These are phyloP conservation scores for Albugo candida DNA, from an alignment of 352 stramenopile genomes.

Conservation along the genomic window DNA sequence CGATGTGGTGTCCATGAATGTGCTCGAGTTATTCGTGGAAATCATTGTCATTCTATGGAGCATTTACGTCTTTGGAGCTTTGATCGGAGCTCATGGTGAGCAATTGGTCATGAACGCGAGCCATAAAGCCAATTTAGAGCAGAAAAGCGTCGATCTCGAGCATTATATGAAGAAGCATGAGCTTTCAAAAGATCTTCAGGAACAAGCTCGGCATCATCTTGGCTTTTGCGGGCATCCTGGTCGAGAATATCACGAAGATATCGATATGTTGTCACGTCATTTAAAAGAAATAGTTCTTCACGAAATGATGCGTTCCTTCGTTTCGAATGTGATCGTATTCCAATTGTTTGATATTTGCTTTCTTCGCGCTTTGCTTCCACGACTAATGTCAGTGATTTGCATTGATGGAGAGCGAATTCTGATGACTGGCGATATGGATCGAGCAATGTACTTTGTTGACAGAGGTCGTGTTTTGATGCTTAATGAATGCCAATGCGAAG, in stretches of 20 bases:
- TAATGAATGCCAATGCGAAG: slow-evolving; percentile 20
- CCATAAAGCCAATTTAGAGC: slow-evolving; percentile 33
- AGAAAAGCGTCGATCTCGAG: slow-evolving; percentile 39
- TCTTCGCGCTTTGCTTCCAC: slow-evolving; percentile 27
- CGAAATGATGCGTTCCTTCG: slow-evolving; percentile 26
- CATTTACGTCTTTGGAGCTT: slow-evolving; percentile 52
- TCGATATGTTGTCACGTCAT: slow-evolving; percentile 21
- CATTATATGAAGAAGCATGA: slow-evolving; percentile 52
- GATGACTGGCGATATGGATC: slow-evolving; percentile 48
- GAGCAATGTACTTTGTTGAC: slow-evolving; percentile 65
- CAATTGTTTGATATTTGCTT: slow-evolving; percentile 34
- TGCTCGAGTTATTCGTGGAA: slow-evolving; percentile 32
- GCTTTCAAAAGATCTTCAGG: slow-evolving; percentile 36
- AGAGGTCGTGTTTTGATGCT: slow-evolving; percentile 36
- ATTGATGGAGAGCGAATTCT: slow-evolving; percentile 45
- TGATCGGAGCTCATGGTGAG: slow-evolving; percentile 36
- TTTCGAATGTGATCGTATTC: slow-evolving; percentile 26
- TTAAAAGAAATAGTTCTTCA: slow-evolving; percentile 44
- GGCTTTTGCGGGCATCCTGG: slow-evolving; percentile 32
- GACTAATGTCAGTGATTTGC: slow-evolving; percentile 39
- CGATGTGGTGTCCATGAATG: slow-evolving; percentile 47
- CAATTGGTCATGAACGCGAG: slow-evolving; percentile 23
- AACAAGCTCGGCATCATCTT: slow-evolving; percentile 45
- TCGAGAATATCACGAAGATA: slow-evolving; percentile 28
- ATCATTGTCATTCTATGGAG: slow-evolving; percentile 31